Conservation (phyloP, 768 basidiomycete species). For the Lentinula sp. region DNA sequence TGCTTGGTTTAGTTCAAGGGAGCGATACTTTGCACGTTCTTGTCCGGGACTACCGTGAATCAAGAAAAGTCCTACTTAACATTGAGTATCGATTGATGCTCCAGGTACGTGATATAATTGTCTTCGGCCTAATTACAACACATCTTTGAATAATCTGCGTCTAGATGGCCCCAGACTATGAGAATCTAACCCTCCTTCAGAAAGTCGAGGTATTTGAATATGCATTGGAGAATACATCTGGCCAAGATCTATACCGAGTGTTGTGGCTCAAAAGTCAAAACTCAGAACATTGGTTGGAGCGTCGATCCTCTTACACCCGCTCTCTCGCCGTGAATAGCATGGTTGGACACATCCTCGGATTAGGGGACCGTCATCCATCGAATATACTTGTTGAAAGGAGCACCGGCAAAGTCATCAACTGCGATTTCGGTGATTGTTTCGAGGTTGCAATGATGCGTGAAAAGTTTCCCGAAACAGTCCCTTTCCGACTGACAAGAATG, state of each 20-base stretch:
- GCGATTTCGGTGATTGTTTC: conserved; percentile 97
- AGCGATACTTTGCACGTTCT: conserved; percentile 95
- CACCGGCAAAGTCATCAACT: conserved; percentile 94
- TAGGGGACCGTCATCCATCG: conserved; percentile 97
- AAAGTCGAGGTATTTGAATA: conserved; percentile 99
- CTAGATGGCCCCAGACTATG: conserved; percentile 99
- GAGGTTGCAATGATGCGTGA: conserved; percentile 97
- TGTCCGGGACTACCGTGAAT: conserved; percentile 93
- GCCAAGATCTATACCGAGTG: conserved; percentile 94
- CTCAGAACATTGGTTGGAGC: conserved; percentile 97
- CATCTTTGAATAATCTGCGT: conserved; percentile 1
- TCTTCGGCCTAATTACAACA: not conserved
- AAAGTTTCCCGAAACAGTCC: conserved; percentile 98
- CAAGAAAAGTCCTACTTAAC: conserved; percentile 92
- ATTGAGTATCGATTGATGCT: conserved; percentile 99
- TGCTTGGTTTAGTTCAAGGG: conserved; percentile 93
- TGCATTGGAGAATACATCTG: conserved; percentile 95
- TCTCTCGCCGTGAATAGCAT: conserved; percentile 96
- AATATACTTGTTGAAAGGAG: conserved; percentile 89
- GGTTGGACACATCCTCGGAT: conserved; percentile 95
- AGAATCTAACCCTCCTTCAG: conserved; percentile 87
- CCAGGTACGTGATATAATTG: conserved; percentile 48
- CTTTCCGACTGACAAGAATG: conserved; percentile 97
- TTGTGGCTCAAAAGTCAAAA: conserved; percentile 93
- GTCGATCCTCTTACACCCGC: conserved; percentile 91